Conservation (phyloP, 768 basidiomycete species). For the Kwoniella europaea region DNA sequence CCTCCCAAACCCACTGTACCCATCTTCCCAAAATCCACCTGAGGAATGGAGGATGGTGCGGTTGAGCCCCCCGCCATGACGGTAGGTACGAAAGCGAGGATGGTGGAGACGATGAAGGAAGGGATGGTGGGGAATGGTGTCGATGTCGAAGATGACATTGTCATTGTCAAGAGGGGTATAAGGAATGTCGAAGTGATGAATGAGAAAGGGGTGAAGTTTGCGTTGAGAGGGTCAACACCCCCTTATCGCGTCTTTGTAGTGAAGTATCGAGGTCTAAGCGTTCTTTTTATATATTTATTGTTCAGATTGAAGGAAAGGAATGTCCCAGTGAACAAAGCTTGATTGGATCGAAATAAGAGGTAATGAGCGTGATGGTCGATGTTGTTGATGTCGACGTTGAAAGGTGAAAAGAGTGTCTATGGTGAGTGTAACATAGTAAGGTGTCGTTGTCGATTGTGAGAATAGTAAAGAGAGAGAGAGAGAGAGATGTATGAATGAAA, state of each 20-base stretch:
- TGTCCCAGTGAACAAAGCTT: neutral
- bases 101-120: conserved; percentile 29
- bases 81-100: conserved; percentile 26
- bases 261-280: neutral
- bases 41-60: conserved; percentile 61
- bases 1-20: conserved; percentile 88
- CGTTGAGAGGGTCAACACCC: neutral
- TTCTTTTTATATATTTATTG: neutral
- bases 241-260: neutral
- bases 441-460: conserved; percentile 2
- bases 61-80: conserved; percentile 38
- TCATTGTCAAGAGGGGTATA: neutral
- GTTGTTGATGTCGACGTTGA: neutral
- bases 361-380: neutral
- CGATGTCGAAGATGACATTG: neutral
- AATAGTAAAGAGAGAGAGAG: neutral
- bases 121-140: conserved; percentile 14
- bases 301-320: conserved; percentile 3
- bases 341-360: neutral
- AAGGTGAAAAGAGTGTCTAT: conserved; percentile 15
- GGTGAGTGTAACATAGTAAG: conserved; percentile 5
- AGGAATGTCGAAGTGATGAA: neutral
- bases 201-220: conserved; percentile 3
- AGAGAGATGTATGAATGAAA: neutral
- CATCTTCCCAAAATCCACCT: conserved; percentile 79